phyloP scores from a whole-genome alignment of 768 basidiomycete species.

The Russula earlei region DNA sequence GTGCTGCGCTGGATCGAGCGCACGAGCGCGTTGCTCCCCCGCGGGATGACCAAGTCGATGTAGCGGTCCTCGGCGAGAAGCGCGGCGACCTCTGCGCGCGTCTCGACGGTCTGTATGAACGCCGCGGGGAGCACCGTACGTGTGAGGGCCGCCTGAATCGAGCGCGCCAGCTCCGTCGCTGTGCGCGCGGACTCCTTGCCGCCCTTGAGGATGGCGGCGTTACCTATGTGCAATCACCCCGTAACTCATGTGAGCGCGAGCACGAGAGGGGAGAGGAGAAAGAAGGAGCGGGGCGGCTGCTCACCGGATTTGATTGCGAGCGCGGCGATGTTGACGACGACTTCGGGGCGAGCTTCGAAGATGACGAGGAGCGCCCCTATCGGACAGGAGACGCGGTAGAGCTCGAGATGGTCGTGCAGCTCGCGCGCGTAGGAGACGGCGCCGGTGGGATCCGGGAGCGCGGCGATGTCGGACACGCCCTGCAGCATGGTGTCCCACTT shows the following conservation, averaged over 20 bases:
- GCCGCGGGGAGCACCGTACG: conserved; percentile 63
- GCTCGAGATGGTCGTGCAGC: conserved; percentile 76
- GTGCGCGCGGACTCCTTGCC: conserved; percentile 92
- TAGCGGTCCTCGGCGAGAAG: conserved; percentile 80
- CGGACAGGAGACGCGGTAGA: conserved; percentile 92
- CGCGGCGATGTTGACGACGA: conserved; percentile 94
- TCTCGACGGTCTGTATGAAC: conserved; percentile 89
- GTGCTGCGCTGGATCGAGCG: conserved; percentile 82
- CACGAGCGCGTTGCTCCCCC: conserved; percentile 89
- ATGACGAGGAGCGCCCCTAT: conserved; percentile 95
- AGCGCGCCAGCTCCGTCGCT: conserved; percentile 60
- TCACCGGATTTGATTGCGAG: conserved; percentile 93
- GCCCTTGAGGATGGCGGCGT: conserved; percentile 94
- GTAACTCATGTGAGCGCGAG: too few relatives aligned
- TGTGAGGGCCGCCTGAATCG: conserved; percentile 70
- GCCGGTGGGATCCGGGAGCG: conserved; percentile 80
- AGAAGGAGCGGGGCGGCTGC: not conserved
- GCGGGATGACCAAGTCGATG: conserved; percentile 94
- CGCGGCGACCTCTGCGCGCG: conserved; percentile 82
- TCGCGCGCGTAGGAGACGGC: conserved; percentile 81
- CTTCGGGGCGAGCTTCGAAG: conserved; percentile 95
- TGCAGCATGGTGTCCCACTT: conserved; percentile 95
- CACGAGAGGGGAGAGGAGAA: too few relatives aligned
- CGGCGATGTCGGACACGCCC: conserved; percentile 80
- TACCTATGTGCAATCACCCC: too few relatives aligned